Evolutionary conservation across 371 early-diverging fungal genomes (phyloP).

Genomic region (Rhizopus stolonifer): DNA sequence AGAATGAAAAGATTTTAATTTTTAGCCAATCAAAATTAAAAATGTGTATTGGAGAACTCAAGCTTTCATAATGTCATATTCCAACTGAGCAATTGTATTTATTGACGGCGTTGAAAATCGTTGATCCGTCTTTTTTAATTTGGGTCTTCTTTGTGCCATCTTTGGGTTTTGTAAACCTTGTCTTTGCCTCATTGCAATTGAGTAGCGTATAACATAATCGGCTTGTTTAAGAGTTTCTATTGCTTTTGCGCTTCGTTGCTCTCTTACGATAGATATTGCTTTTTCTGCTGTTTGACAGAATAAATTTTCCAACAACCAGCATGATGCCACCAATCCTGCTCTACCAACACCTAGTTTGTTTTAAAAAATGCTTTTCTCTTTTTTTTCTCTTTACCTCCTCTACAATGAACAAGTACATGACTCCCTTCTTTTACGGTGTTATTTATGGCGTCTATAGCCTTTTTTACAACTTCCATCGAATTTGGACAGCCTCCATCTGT

Average conservation of each 20-base stretch:
- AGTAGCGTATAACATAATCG: conserved; percentile 60
- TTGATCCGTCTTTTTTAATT: background rate
- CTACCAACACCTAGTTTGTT: conserved; percentile 65
- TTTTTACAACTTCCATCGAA: conserved; percentile 58
- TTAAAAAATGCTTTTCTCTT: background rate
- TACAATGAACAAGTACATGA: conserved; percentile 73
- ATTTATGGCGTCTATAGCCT: conserved; percentile 55
- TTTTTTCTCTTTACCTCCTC: conserved; percentile 60
- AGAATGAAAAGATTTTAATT: conserved; percentile 63
- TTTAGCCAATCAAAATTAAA: conserved; percentile 12
- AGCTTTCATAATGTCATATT: background rate
- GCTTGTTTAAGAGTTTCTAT: conserved; percentile 69
- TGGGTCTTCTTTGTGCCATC: background rate
- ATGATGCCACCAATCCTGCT: conserved; percentile 77
- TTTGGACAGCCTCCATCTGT: conserved; percentile 74
- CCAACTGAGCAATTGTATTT: background rate
- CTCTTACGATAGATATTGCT: conserved; percentile 55
- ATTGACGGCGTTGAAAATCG: background rate
- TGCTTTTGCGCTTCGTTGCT: conserved; percentile 62
- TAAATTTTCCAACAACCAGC: conserved; percentile 63
- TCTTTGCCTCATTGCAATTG: conserved; percentile 31
- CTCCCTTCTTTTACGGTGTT: conserved; percentile 48
- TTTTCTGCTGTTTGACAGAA: conserved; percentile 52
- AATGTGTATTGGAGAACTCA: conserved; percentile 9
- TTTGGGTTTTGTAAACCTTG: background rate